Conservation (phyloP, 352 stramenopile genomes). For the Globisporangium cylindrosporum region DNA sequence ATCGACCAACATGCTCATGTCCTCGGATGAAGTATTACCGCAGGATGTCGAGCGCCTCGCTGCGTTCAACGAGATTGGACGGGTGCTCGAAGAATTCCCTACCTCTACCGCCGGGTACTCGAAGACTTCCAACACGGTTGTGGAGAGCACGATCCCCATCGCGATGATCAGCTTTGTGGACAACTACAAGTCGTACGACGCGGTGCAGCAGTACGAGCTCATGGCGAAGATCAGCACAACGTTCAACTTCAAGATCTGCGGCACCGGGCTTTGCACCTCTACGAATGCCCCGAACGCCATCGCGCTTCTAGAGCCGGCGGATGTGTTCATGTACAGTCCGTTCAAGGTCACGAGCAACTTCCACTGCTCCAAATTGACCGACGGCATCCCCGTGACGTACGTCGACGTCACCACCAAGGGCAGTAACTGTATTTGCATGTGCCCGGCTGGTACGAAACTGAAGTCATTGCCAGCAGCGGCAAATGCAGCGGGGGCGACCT, state of each 20-base stretch:
- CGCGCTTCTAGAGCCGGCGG: conserved; percentile 28
- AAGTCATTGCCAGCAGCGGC: no score
- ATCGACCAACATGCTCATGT: conserved; percentile 14
- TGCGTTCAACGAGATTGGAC: conserved; percentile 3
- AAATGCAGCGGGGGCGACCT: no score
- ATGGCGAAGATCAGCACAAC: conserved; percentile 13
- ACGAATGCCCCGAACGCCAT: conserved; percentile 27
- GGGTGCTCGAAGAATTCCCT: conserved; percentile 11
- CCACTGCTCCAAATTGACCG: conserved; percentile 31
- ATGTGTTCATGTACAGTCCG: conserved; percentile 71
- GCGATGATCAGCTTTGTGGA: conserved; percentile 21
- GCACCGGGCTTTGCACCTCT: neutral
- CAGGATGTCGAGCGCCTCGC: conserved; percentile 7
- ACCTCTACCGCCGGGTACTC: neutral
- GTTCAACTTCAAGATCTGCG: conserved; percentile 27
- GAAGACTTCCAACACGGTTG: neutral
- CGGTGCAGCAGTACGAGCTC: conserved; percentile 16
- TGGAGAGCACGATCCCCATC: neutral
- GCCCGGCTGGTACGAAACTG: conserved; percentile 34
- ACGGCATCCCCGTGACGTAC: conserved; percentile 46
- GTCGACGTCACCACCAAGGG: conserved; percentile 23
- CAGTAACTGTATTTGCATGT: conserved; percentile 55
- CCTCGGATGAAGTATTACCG: neutral
- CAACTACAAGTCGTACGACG: conserved; percentile 8
- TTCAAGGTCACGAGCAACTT: conserved; percentile 42